Base-by-base conservation (phyloP, 2,329 filamentous ascomycete species). In the Trichoderma breve region DNA sequence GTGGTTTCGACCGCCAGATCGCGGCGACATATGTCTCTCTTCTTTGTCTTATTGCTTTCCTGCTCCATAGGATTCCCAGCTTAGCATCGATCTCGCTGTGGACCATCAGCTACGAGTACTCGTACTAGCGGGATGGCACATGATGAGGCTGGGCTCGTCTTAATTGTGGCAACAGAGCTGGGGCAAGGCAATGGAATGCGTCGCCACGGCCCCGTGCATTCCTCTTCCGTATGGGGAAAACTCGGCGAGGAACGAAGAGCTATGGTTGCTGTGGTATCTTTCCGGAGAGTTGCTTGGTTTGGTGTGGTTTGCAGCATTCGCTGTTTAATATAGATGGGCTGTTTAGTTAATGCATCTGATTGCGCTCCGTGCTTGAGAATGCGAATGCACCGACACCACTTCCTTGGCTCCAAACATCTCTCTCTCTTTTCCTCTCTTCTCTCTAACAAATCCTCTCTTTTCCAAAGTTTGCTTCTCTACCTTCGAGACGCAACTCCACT, bases 141-240 rank as follows among this genome's bases (percentile, higher is more conserved):
- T 53, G 66, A 28, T 34, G 57, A 68, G 64, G 66, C 66, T 69
- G 53, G 28, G 21, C 58, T 61, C 24, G 32, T 72, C 61, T 32
- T 28, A 62, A 24, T 43, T 66, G 67, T 62, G 43, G 47, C 47
- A 24, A 26, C 32, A 53, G 51, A 30, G 51, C 58, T 64, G 64
- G 71, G 57, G 32, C 34, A 34, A 30, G 65, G 70, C 70, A 65
- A 74, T 79, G 77, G 77, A 79, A 79, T 79, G 77, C 76, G 76
- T 73, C 67, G 73, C 74, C 76, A 76, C 75, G 74, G 76, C 75
- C 66, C 73, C 74, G 72, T 73, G 71, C 77, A 79, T 79, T 79
- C 77, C 77, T 76, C 74, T 71, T 63, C 63, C 55, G 47, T 60
- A 63, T 65, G 39, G 34, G 51, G 66, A 53, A 61, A 62, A 53